Evolutionary conservation across 1,284 basidiomycete species (phyloP), one percentile per base, ranked within the genome.

Genomic region (Cryptococcus sp.): DNA sequence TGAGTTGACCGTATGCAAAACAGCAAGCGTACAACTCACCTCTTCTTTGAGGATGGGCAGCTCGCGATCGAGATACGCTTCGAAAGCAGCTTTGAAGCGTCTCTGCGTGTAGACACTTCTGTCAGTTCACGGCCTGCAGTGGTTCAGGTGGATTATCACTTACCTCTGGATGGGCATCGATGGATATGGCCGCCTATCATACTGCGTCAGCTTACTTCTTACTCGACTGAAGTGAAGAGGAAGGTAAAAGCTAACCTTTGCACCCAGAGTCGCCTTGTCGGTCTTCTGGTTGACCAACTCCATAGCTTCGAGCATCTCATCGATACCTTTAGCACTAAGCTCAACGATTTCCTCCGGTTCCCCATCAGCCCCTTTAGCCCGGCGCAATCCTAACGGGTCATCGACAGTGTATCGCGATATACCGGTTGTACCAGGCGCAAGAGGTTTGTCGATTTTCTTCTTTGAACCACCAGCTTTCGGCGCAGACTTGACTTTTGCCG

Each of bases 121-220:
- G 19, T 52, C 50, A 57, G 39, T 26, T 20, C n/a, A n/a, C n/a
- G n/a, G 13, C 11, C 15, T 46, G 44, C 13, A 13, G 22, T 11
- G 20, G 39, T 52, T 40, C n/a, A n/a, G n/a, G n/a, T n/a, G n/a
- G n/a, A n/a, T n/a, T n/a, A n/a, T n/a, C n/a, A 78, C 86, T 57
- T 66, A 93, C 89, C 85, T 99, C 94, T 50, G 94, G 94, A 83
- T 99, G 94, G 51, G 84, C 84, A 80, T 99, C 94, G 56, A 97
- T 85, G 45, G 47, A 50, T 13, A 85, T 83, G 39, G 89, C 91
- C 5, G 93, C 94, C 75, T 89, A 34, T 34, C 29, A 10, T 34
- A 4, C 29, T 13, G 25, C 7, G 54, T 47, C 37, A 40, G 37
- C 19, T 46, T 17, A 44, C 45, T 17, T 38, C 16, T 39, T 19